Conservation (phyloP, 2,329 filamentous ascomycete genomes). For the Microsporum canis region DNA sequence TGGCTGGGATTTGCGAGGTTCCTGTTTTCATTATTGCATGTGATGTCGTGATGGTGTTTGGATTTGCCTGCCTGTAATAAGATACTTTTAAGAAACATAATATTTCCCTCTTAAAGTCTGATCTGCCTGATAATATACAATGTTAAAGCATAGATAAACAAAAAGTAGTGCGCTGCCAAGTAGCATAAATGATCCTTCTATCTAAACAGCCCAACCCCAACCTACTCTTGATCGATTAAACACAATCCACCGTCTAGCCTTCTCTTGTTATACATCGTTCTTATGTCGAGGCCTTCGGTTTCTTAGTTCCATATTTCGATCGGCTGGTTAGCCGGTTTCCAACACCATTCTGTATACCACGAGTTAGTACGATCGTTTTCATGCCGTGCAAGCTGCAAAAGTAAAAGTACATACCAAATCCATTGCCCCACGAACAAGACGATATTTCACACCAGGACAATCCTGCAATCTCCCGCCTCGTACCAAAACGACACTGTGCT, state of each 20-base stretch:
- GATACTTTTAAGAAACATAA: not conserved
- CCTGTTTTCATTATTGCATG: not conserved
- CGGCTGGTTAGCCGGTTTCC: constrained; percentile 69
- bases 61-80: not conserved
- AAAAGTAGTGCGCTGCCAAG: not conserved
- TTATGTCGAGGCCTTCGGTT: constrained; percentile 55
- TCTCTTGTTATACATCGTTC: not conserved
- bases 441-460: constrained; percentile 96
- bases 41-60: not conserved
- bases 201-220: not conserved
- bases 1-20: not conserved
- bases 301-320: constrained; percentile 98
- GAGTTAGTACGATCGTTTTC: constrained; percentile 19
- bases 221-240: not conserved
- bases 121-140: not conserved
- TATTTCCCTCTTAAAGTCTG: not conserved
- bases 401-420: constrained; percentile 61
- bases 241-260: not conserved
- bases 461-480: constrained; percentile 86
- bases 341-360: constrained; percentile 63
- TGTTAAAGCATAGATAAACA: not conserved
- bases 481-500: constrained; percentile 96
- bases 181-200: not conserved
- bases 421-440: constrained; percentile 78
- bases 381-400: not conserved